Base-by-base conservation (phyloP, 176 grass and related monocot species). In the Aegilops speltoides region DNA sequence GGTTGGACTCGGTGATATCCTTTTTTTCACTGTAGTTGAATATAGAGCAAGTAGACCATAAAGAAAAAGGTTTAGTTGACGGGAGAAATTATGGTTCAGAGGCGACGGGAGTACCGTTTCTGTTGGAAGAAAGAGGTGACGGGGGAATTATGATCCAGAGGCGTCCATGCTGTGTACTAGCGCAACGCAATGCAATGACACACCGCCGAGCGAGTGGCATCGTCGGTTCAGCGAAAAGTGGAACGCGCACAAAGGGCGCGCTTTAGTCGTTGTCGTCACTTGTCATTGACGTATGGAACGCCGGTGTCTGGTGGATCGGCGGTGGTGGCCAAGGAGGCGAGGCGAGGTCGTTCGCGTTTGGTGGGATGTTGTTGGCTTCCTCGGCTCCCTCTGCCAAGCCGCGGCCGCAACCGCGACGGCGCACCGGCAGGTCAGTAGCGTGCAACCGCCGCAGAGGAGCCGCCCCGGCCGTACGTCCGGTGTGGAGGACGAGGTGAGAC, bases 391-490 rank as follows among this genome's bases (percentile, higher is more conserved):
- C 41, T 60, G 71, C 11, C 23, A 83, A 8, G 43, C 62, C 29
- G 33, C 79, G 54, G 76, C 78, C 57, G 82, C 87, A 80, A 90
- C 79, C 79, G 83, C 84, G 88, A 90, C 84, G 88, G 50, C 76
- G 67, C 87, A 89, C 70, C 87, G 54, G 81, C 87, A 37, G 86
- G 45, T 45, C 66, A 63, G 76, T 60, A 8, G 16, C 57, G 59
- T 80, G 32, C 46, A 8, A 60, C 65, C 59, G 36, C 59, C 2
- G 54, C 76, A 23, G 52, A 38, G 12, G 3, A 19, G 1, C 15
- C 46, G 11, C 16, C 14, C 28, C 50, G 50, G 19, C 56, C 10
- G 36, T 38, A 38, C 43, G 8, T 33, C 74, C 74, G 10, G 26
- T 54, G 50, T 17, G 50, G 50, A 54, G 50, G 50, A 19, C 31